A percentile compares a stretch with the other conserved stretches of the same genome.
These are phyloP conservation scores for Gnaphalium uliginosum DNA, from an alignment of 129 eudicot species.

Conservation along the genomic window DNA sequence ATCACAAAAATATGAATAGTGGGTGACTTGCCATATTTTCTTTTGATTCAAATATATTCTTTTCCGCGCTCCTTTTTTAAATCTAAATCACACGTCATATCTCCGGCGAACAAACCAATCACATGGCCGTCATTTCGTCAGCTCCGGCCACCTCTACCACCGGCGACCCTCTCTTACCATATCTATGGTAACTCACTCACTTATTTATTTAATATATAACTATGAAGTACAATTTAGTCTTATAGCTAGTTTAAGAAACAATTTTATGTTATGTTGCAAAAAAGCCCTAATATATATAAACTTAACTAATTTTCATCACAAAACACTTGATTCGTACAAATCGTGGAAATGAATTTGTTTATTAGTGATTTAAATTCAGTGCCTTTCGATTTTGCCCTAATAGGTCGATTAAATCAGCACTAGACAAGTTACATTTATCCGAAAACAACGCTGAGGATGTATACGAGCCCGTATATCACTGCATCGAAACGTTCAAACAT, in stretches of 20 bases:
- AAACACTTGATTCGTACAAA: neutral
- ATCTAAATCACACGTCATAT: neutral
- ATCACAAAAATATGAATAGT: no score
- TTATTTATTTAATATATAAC: neutral
- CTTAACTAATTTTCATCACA: neutral
- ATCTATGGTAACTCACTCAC: slow-evolving; percentile 46
- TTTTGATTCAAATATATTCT: neutral
- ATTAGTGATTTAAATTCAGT: neutral
- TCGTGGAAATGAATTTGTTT: neutral
- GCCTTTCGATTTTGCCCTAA: slow-evolving; percentile 4
- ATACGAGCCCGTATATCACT: slow-evolving; percentile 41
- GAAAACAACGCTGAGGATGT: slow-evolving; percentile 27
- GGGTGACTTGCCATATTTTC: no score
- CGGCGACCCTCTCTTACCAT: slow-evolving; percentile 60
- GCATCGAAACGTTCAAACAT: slow-evolving; percentile 59
- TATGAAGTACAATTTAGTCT: no score
- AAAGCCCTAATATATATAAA: neutral
- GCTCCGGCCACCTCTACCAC: neutral
- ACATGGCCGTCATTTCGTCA: neutral
- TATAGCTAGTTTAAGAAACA: neutral
- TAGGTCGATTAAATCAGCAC: slow-evolving; percentile 61
- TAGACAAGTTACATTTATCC: slow-evolving; percentile 33
- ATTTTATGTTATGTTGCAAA: neutral
- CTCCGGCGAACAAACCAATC: neutral
- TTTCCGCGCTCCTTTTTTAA: neutral